Conservation (phyloP, 805 yeast genomes). For the Spathaspora hagerdaliae region DNA sequence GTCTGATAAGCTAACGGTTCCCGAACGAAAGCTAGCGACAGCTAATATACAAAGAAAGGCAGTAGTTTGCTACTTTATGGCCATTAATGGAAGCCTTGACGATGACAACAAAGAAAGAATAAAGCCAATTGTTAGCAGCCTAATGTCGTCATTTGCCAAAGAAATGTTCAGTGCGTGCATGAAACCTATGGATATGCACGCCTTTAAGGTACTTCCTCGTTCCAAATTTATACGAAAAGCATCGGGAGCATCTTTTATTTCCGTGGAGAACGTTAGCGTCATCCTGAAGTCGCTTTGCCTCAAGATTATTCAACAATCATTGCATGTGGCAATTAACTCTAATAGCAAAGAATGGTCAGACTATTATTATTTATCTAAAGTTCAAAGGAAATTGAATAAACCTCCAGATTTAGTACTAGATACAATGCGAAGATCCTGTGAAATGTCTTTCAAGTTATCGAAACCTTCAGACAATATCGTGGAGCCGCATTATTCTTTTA, state of each 20-base stretch:
- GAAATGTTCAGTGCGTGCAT: conserved; percentile 57
- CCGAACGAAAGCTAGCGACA: conserved; percentile 57
- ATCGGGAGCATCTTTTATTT: conserved; percentile 21
- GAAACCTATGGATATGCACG: conserved; percentile 62
- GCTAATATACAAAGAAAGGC: conserved; percentile 67
- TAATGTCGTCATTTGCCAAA: conserved; percentile 54
- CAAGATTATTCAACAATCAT: conserved; percentile 38
- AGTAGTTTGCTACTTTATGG: conserved; percentile 71
- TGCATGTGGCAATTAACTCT: conserved; percentile 44
- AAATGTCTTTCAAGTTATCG: conserved; percentile 33
- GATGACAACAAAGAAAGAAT: conserved; percentile 10
- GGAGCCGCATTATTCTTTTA: conserved; percentile 74
- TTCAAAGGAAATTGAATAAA: conserved; percentile 46
- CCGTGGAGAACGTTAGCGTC: conserved; percentile 16
- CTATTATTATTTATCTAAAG: conserved; percentile 55
- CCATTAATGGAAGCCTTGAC: conserved; percentile 42
- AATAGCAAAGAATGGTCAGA: conserved; percentile 57
- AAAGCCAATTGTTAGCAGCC: conserved; percentile 33
- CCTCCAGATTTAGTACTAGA: conserved; percentile 33
- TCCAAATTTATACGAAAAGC: conserved; percentile 30
- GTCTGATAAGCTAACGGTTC: conserved; percentile 68
- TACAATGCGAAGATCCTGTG: conserved; percentile 43
- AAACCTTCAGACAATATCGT: conserved; percentile 52
- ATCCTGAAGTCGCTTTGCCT: conserved; percentile 24
- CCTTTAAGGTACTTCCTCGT: conserved; percentile 42